A percentile compares a stretch with the other conserved stretches of the same genome.
These are phyloP conservation scores for Pichia californica DNA, from an alignment of 805 yeast species.

Conservation along the genomic window DNA sequence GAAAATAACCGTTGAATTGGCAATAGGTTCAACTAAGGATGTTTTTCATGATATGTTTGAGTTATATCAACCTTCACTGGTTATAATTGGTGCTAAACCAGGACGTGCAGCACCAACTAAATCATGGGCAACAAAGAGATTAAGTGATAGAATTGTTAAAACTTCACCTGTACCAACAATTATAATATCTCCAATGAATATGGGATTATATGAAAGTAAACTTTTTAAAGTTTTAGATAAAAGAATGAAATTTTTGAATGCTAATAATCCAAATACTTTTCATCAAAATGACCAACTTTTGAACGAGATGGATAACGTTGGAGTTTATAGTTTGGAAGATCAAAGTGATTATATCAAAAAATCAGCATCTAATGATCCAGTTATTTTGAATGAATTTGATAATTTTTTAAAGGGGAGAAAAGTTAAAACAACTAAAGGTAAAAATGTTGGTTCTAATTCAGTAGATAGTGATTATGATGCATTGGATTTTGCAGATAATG, in stretches of 20 bases:
- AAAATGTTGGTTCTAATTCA: neutral
- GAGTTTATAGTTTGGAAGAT: conserved; percentile 22
- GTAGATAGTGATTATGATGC: neutral
- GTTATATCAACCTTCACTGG: conserved; percentile 54
- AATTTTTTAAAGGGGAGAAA: neutral
- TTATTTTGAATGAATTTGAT: conserved; percentile 10
- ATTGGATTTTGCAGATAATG: neutral
- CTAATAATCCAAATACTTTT: conserved; percentile 7
- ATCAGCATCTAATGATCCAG: conserved; percentile 12
- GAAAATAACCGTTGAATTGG: conserved; percentile 54
- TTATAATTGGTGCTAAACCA: conserved; percentile 51
- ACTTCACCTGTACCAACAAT: conserved; percentile 61
- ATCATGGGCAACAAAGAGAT: conserved; percentile 55
- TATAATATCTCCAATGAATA: conserved; percentile 55
- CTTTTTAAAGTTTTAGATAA: conserved; percentile 32
- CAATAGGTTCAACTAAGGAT: conserved; percentile 49
- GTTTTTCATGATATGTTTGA: conserved; percentile 54
- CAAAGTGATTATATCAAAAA: conserved; percentile 16
- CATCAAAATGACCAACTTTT: conserved; percentile 15
- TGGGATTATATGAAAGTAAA: conserved; percentile 44
- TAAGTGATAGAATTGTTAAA: conserved; percentile 59
- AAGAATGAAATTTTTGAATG: conserved; percentile 14
- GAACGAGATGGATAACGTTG: conserved; percentile 21
- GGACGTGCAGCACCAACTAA: conserved; percentile 42
- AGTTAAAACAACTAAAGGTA: neutral